phyloP scores from a whole-genome alignment of 768 basidiomycete species.

The Leucocoprinus birnbaumii region DNA sequence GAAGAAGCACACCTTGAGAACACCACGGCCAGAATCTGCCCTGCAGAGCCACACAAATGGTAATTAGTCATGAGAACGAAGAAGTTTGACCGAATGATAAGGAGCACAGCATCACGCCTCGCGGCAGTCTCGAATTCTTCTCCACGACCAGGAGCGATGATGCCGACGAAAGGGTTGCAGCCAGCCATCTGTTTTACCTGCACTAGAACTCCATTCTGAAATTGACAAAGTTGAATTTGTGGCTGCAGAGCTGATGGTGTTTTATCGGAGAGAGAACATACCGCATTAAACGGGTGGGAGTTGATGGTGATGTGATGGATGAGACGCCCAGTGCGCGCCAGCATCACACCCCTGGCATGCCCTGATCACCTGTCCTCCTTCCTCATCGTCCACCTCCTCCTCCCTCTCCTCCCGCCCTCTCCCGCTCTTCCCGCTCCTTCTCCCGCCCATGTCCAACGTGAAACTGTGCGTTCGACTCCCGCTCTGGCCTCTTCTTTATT shows the following conservation, averaged over 20 bases:
- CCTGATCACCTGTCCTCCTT: background rate
- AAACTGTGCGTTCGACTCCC: conserved; percentile 26
- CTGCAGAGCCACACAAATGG: no score
- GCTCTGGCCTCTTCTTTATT: conserved; percentile 3
- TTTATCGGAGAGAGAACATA: background rate
- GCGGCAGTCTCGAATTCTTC: no score
- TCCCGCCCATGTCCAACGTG: conserved; percentile 28
- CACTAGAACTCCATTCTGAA: background rate
- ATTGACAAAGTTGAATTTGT: background rate
- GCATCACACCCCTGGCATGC: conserved; percentile 1
- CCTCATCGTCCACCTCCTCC: background rate
- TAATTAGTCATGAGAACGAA: no score
- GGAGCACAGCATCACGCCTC: no score
- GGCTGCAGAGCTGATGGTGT: background rate
- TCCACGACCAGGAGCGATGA: no score
- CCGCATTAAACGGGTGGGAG: background rate
- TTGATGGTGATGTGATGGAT: conserved; percentile 7
- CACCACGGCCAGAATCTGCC: no score
- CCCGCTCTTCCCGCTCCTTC: background rate
- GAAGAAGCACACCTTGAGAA: no score
- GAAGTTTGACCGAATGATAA: no score
- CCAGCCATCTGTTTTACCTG: background rate
- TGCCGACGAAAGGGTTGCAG: background rate
- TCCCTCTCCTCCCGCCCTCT: background rate
- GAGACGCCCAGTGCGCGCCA: background rate